Evolutionary conservation across 495 filamentous ascomycete species (phyloP).

Genomic region (Xylaria cubensis): DNA sequence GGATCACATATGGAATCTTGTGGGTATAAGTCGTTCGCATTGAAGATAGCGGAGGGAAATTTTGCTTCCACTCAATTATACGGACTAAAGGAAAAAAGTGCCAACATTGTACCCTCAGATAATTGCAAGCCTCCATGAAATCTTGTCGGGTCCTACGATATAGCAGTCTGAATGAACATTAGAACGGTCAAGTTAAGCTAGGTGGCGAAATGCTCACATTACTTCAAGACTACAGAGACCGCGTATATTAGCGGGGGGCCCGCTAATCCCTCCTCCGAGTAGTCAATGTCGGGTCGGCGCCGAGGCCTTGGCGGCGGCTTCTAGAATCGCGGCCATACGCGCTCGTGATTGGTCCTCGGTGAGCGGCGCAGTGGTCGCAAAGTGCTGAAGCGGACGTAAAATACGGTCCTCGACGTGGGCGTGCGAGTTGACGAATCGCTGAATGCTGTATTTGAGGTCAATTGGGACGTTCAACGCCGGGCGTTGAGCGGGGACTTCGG

Average conservation of each 20-base stretch:
- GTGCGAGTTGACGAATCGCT: constrained; percentile 40
- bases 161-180: background rate
- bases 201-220: background rate
- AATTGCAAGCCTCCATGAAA: background rate
- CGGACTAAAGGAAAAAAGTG: background rate
- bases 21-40: background rate
- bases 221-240: background rate
- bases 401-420: constrained; percentile 36
- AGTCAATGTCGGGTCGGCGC: constrained; percentile 22
- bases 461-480: constrained; percentile 36
- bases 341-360: constrained; percentile 37
- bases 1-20: background rate
- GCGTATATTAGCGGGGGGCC: background rate
- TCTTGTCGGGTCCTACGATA: background rate
- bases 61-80: background rate
- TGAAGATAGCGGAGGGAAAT: background rate
- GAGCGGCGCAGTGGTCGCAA: constrained; percentile 32
- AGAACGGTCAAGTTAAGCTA: background rate
- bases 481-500: constrained; percentile 23
- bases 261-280: background rate
- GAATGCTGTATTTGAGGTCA: constrained; percentile 37
- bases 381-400: constrained; percentile 30
- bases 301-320: constrained; percentile 10
- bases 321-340: constrained; percentile 38
- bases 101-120: background rate